Evolutionary conservation across 139 green algal genomes (phyloP).

Genomic region (Chlorella vulgaris): DNA sequence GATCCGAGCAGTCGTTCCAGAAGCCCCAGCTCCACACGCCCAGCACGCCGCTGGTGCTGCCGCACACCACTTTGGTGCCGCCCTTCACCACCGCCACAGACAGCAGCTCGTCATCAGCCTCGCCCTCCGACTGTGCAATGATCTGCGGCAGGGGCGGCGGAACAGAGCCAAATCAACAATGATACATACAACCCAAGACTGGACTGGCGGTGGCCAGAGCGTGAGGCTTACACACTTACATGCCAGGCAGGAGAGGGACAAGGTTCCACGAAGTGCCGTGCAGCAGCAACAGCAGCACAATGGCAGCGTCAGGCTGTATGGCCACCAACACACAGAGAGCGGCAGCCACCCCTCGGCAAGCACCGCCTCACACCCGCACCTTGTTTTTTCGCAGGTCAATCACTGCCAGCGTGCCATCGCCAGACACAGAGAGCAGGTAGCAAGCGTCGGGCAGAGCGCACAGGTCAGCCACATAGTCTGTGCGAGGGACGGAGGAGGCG

Average conservation of each 20-base stretch:
- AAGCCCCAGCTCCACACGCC: slow-evolving; percentile 90
- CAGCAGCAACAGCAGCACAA: too few relatives aligned
- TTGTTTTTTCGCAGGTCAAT: slow-evolving; percentile 63
- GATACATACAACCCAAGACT: too few relatives aligned
- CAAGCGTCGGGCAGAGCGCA: slow-evolving; percentile 39
- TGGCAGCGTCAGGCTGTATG: too few relatives aligned
- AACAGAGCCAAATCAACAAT: not conserved
- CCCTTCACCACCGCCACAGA: slow-evolving; percentile 72
- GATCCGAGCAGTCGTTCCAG: slow-evolving; percentile 87
- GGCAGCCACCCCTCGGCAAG: too few relatives aligned
- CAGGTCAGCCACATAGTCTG: slow-evolving; percentile 85
- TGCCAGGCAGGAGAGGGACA: too few relatives aligned
- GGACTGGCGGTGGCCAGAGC: too few relatives aligned
- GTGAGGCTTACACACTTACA: too few relatives aligned
- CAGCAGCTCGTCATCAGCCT: slow-evolving; percentile 93
- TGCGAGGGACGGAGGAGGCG: not conserved
- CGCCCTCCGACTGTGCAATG: slow-evolving; percentile 70
- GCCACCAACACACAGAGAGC: too few relatives aligned
- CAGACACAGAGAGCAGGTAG: slow-evolving; percentile 71
- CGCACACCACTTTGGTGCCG: slow-evolving; percentile 71
- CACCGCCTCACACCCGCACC: not conserved
- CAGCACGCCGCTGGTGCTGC: slow-evolving; percentile 63
- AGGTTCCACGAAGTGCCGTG: too few relatives aligned
- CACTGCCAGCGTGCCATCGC: slow-evolving; percentile 84
- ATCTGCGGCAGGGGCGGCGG: slow-evolving; percentile 23